A percentile compares a stretch with the other conserved stretches of the same genome.
Conservation (phyloP, 1,284 basidiomycete genomes). For the Ceratobasidium sp. region DNA sequence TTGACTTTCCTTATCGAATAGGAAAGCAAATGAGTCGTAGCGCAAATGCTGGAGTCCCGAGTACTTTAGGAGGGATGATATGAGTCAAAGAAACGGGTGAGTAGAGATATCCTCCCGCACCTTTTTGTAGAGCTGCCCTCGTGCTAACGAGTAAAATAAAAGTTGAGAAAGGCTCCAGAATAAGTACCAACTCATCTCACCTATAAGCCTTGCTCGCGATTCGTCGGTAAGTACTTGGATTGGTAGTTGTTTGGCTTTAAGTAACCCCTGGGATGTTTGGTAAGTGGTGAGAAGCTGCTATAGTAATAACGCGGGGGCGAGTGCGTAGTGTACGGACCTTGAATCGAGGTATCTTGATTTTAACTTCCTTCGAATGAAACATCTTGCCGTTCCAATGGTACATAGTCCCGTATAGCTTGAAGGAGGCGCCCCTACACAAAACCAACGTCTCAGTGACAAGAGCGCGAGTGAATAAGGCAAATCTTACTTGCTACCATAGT, state of each 20-base stretch:
- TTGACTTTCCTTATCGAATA: conserved; percentile 1
- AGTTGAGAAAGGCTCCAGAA: not conserved
- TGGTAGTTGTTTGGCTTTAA: conserved; percentile 13
- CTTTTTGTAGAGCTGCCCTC: conserved; percentile 11
- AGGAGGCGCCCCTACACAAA: not conserved
- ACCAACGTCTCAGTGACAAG: not conserved
- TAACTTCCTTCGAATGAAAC: conserved; percentile 9
- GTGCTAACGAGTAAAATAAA: not conserved
- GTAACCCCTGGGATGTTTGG: conserved; percentile 1
- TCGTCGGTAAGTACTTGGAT: conserved; percentile 2
- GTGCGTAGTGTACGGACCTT: not conserved
- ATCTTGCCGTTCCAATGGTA: conserved; percentile 29
- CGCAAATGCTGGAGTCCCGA: conserved; percentile 16
- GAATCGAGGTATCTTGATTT: conserved; percentile 5
- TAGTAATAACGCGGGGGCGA: not conserved
- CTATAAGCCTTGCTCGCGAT: conserved; percentile 9
- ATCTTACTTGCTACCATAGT: conserved; percentile 7
- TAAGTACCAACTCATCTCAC: not conserved
- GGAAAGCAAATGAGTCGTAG: conserved; percentile 16
- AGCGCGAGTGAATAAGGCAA: not conserved
- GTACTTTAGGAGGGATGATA: not conserved
- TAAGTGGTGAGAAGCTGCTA: not conserved
- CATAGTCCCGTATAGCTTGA: conserved; percentile 5
- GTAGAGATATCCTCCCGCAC: not conserved
- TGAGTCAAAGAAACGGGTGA: not conserved